phyloP scores from a whole-genome alignment of 208 protist genomes.

The Trypanosoma melophagium region DNA sequence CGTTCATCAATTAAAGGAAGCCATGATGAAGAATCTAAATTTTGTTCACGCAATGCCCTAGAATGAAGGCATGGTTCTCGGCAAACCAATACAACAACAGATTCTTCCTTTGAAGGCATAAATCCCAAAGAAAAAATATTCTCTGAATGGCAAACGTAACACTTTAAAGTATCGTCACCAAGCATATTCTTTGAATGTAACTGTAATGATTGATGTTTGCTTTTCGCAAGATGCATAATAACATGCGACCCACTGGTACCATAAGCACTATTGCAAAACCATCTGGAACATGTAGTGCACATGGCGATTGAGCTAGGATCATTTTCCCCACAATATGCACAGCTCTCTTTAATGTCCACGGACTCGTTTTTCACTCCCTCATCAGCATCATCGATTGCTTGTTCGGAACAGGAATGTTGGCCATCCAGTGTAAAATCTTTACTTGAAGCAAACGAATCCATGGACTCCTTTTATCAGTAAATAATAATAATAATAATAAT shows the following conservation, averaged over 20 bases:
- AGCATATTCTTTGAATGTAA: conserved; percentile 87
- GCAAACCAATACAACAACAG: conserved; percentile 93
- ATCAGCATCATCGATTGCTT: neutral
- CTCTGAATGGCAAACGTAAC: conserved; percentile 90
- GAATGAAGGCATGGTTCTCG: conserved; percentile 66
- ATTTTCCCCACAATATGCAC: conserved; percentile 87
- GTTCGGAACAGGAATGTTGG: neutral
- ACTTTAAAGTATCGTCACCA: conserved; percentile 93
- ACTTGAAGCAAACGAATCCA: neutral
- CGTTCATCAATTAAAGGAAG: conserved; percentile 92
- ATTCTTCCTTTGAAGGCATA: conserved; percentile 92
- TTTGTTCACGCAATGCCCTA: conserved; percentile 47
- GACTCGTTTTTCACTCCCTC: neutral
- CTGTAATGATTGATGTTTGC: conserved; percentile 83
- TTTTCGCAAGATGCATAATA: conserved; percentile 90
- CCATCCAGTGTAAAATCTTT: neutral
- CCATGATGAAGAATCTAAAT: conserved; percentile 92
- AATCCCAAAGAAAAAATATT: conserved; percentile 95
- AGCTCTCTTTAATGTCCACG: conserved; percentile 24
- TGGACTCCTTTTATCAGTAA: neutral
- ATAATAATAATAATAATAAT: too few relatives aligned
- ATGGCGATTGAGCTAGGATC: conserved; percentile 76
- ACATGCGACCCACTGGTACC: conserved; percentile 81
- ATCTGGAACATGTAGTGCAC: conserved; percentile 82
- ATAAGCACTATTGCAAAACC: conserved; percentile 91